phyloP scores from a whole-genome alignment of 1,139 yeast species.

The Kodamaea sp. region DNA sequence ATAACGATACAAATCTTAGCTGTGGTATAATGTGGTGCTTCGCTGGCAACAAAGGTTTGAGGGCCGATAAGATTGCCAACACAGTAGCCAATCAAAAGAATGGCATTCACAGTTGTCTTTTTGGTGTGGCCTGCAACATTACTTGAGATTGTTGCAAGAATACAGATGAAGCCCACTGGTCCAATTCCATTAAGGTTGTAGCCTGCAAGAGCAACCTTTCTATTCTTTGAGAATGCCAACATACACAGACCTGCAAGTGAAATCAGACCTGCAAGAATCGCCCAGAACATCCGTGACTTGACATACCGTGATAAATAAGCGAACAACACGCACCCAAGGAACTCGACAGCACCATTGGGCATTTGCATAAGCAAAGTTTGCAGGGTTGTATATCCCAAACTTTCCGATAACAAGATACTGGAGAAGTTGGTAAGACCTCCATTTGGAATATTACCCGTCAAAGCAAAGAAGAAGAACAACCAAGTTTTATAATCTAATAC shows the following conservation, averaged over 20 bases:
- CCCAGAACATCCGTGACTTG: conserved; percentile 38
- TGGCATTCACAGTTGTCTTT: conserved; percentile 59
- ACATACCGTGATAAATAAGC: conserved; percentile 13
- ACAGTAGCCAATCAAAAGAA: conserved; percentile 61
- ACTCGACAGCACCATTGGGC: conserved; percentile 42
- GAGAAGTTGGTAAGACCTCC: conserved; percentile 20
- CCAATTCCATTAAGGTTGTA: conserved; percentile 17
- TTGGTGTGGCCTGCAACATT: conserved; percentile 78
- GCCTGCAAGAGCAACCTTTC: conserved; percentile 12
- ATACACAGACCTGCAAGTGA: conserved; percentile 43
- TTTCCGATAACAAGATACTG: conserved; percentile 17
- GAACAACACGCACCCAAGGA: conserved; percentile 38
- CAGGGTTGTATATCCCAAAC: conserved; percentile 26
- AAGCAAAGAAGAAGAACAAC: conserved; percentile 14
- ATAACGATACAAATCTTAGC: conserved; percentile 50
- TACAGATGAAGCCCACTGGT: conserved; percentile 48
- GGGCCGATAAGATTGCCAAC: conserved; percentile 74
- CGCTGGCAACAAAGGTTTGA: conserved; percentile 55
- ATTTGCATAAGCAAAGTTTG: conserved; percentile 36
- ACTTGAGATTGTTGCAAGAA: conserved; percentile 48
- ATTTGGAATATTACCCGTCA: conserved; percentile 10
- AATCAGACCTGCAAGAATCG: conserved; percentile 37
- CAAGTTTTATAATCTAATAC: conserved; percentile 16
- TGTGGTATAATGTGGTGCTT: conserved; percentile 53
- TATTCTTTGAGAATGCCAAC: conserved; percentile 44